Percentiles rank a stretch among this genome's conserved stretches.
These are phyloP conservation scores for Monosporascus sp. DNA, from an alignment of 2,329 filamentous ascomycete genomes.

Conservation along the genomic window DNA sequence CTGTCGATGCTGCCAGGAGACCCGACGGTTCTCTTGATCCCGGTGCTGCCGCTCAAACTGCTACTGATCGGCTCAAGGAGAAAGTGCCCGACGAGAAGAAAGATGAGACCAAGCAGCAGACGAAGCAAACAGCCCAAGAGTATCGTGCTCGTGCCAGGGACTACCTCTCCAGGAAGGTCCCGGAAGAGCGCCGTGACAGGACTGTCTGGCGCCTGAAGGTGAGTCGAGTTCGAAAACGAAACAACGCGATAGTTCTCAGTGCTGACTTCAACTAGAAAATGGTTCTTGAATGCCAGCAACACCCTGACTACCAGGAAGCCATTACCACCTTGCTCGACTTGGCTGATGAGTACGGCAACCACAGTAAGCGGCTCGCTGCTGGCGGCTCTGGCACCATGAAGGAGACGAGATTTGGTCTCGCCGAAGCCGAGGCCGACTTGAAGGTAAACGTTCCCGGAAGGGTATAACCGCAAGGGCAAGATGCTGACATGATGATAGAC, in stretches of 20 bases:
- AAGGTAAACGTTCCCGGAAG: slow-evolving; percentile 43
- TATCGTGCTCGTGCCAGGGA: slow-evolving; percentile 49
- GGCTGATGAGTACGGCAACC: slow-evolving; percentile 77
- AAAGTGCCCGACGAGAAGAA: slow-evolving; percentile 62
- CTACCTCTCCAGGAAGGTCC: slow-evolving; percentile 83
- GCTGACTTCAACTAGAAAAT: slow-evolving; percentile 63
- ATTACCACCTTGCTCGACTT: slow-evolving; percentile 80
- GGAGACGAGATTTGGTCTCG: slow-evolving; percentile 64
- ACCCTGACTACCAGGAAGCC: slow-evolving; percentile 89
- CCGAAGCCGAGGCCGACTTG: slow-evolving; percentile 71
- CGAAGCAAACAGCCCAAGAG: slow-evolving; percentile 34
- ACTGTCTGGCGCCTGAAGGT: slow-evolving; percentile 78
- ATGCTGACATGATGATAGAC: slow-evolving; percentile 52
- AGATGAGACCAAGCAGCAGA: slow-evolving; percentile 43
- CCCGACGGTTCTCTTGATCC: slow-evolving; percentile 17
- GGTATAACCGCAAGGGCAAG: slow-evolving; percentile 10
- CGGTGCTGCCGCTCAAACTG: slow-evolving; percentile 21
- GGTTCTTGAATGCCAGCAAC: slow-evolving; percentile 92
- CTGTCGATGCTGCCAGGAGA: slow-evolving; percentile 36
- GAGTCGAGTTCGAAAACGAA: slow-evolving; percentile 5
- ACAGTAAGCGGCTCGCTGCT: slow-evolving; percentile 60
- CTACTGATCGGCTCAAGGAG: slow-evolving; percentile 49
- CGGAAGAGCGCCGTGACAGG: slow-evolving; percentile 87
- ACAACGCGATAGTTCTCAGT: slow-evolving; percentile 60
- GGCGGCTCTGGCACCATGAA: slow-evolving; percentile 65